Evolutionary conservation across 2,329 filamentous ascomycete genomes (phyloP).

Genomic region (Cordyceps farinosa): DNA sequence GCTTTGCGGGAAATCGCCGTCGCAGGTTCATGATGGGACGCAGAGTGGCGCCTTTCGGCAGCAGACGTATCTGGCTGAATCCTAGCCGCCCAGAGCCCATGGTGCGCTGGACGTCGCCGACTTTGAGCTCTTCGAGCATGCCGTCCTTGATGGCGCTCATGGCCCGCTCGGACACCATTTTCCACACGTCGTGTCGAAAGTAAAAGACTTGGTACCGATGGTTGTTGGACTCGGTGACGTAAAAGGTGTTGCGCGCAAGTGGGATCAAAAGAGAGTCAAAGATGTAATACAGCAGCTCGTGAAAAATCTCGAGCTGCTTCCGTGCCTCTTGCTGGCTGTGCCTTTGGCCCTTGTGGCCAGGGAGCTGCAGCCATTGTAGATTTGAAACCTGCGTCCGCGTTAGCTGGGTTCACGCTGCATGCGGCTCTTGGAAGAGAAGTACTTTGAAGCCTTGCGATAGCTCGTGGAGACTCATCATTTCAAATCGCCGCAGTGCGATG

Average conservation of each 20-base stretch:
- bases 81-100: conserved; percentile 65
- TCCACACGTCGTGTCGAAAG: conserved; percentile 93
- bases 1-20: conserved; percentile 52
- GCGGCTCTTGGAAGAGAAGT: conserved; percentile 23
- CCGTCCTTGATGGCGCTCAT: conserved; percentile 61
- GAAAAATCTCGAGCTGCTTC: conserved; percentile 75
- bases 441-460: conserved; percentile 74
- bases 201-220: conserved; percentile 84
- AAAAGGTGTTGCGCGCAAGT: conserved; percentile 81
- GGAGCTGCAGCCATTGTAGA: conserved; percentile 69
- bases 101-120: conserved; percentile 51
- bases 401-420: neutral
- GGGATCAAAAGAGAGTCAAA: conserved; percentile 92
- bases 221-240: conserved; percentile 84
- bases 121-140: conserved; percentile 76
- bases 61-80: conserved; percentile 71
- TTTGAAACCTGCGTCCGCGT: conserved; percentile 52
- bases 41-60: conserved; percentile 75
- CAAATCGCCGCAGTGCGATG: conserved; percentile 72
- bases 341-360: conserved; percentile 46
- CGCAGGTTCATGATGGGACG: conserved; percentile 86
- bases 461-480: conserved; percentile 75
- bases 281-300: conserved; percentile 85
- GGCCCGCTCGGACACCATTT: conserved; percentile 67
- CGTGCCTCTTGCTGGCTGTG: conserved; percentile 65